Base-by-base conservation (phyloP, 345 rosid species). In the Erucastrum elatum region DNA sequence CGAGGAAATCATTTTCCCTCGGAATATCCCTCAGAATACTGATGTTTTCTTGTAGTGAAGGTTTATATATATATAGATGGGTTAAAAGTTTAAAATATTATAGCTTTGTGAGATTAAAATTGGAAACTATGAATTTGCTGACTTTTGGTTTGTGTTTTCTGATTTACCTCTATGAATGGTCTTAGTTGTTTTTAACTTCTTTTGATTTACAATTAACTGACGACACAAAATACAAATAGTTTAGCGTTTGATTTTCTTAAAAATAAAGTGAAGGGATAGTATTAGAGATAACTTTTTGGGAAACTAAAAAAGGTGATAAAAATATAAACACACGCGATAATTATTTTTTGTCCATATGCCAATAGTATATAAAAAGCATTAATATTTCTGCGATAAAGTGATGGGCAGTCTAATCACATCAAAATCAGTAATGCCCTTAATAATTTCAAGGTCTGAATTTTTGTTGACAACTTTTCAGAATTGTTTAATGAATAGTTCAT, bases 391-490 rank as follows among this genome's bases (percentile, higher is more conserved):
- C 81, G 75, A 66, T 76, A 82, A 71, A 81, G 88, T 76, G 81
- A 84, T 80, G 82, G 79, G 85, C 80, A 69, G 88, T 81, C 86
- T 82, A 83, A 79, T 86, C 86, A 83, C 81, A 84, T 86, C 85
- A 83, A 84, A 83, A 79, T 79, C 85, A 84, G 86, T 75, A 83
- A 80, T 84, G 79, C 51, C 59, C 79, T 58, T 59, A 77, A 82
- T 80, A 75, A 75, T 84, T 84, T 80, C 76, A 75, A 70, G 26
- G 67, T 65, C 79, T 64, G 80, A 74, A 31, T 17, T 55, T 60
- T 30, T 56, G 21, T 74, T 35, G 66, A 70, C 76, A 62, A 64
- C 76, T 75, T 80, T 74, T 69, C 71, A 61, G 70, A 79, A 26
- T 68, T 79, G 68, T 44, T 25, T 67, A 46, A 53, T 27, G 35